A percentile compares a stretch with the other conserved stretches of the same genome.
phyloP scores from a whole-genome alignment of 805 yeast species.

The Wickerhamiella brachini region DNA sequence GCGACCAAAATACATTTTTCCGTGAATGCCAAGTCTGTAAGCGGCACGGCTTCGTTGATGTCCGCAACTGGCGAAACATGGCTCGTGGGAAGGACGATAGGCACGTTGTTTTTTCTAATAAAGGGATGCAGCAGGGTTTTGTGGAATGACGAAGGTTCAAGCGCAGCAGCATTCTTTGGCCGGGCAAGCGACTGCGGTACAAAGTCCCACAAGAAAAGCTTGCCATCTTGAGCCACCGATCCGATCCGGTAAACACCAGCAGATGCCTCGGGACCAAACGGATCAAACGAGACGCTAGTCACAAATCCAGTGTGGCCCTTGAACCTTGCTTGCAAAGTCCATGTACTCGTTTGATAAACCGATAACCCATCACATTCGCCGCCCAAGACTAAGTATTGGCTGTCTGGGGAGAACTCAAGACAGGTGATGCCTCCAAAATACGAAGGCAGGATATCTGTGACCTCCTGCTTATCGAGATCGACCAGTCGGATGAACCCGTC shows the following conservation, averaged over 20 bases:
- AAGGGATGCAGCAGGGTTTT: slow-evolving; percentile 16
- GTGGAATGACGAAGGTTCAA: background rate
- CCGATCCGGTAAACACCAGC: slow-evolving; percentile 33
- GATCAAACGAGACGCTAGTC: slow-evolving; percentile 32
- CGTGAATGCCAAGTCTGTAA: slow-evolving; percentile 19
- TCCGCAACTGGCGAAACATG: slow-evolving; percentile 15
- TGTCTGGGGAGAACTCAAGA: slow-evolving; percentile 43
- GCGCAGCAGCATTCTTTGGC: slow-evolving; percentile 9
- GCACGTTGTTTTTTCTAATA: slow-evolving; percentile 15
- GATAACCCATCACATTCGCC: slow-evolving; percentile 41
- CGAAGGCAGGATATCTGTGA: slow-evolving; percentile 44
- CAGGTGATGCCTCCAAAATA: slow-evolving; percentile 53
- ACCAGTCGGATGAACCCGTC: slow-evolving; percentile 52
- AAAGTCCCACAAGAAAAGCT: slow-evolving; percentile 40
- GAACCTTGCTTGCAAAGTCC: slow-evolving; percentile 25
- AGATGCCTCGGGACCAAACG: slow-evolving; percentile 12
- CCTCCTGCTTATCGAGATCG: slow-evolving; percentile 32
- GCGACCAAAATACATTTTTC: slow-evolving; percentile 15
- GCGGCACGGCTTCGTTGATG: slow-evolving; percentile 18
- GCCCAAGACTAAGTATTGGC: slow-evolving; percentile 32
- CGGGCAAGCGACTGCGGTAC: slow-evolving; percentile 30
- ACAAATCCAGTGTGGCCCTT: slow-evolving; percentile 45
- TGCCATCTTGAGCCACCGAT: slow-evolving; percentile 44
- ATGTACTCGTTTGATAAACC: slow-evolving; percentile 27
- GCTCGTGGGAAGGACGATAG: slow-evolving; percentile 20